A percentile compares a stretch with the other conserved stretches of the same genome.
These are phyloP conservation scores for Pythium utonaiense DNA, from an alignment of 352 stramenopile genomes.

Conservation along the genomic window DNA sequence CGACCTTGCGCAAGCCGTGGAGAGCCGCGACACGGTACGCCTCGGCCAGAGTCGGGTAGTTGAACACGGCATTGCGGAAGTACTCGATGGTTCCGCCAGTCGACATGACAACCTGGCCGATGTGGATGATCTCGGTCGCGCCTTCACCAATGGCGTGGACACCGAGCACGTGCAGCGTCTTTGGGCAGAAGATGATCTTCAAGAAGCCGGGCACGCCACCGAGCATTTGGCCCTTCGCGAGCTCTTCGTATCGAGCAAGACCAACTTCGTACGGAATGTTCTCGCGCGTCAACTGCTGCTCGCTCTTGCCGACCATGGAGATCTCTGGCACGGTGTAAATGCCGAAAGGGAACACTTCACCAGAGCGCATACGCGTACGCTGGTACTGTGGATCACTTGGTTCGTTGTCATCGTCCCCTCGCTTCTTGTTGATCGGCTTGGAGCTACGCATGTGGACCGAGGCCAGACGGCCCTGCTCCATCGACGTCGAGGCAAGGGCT, in stretches of 20 bases:
- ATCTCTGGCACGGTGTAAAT: slow-evolving; percentile 89
- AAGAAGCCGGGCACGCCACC: slow-evolving; percentile 73
- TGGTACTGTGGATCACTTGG: slow-evolving; percentile 61
- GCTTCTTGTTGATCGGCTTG: slow-evolving; percentile 59
- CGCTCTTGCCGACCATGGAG: slow-evolving; percentile 88
- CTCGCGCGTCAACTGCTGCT: slow-evolving; percentile 82
- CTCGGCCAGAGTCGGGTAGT: slow-evolving; percentile 90
- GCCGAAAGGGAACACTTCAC: slow-evolving; percentile 83
- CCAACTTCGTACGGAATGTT: slow-evolving; percentile 74
- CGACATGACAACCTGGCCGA: slow-evolving; percentile 85
- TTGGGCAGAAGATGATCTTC: slow-evolving; percentile 85
- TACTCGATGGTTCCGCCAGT: slow-evolving; percentile 84
- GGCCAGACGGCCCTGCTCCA: slow-evolving; percentile 87
- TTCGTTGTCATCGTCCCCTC: slow-evolving; percentile 33
- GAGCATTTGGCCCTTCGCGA: slow-evolving; percentile 85
- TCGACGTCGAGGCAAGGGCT: slow-evolving; percentile 86
- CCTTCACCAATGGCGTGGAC: slow-evolving; percentile 84
- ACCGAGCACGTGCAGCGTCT: slow-evolving; percentile 66
- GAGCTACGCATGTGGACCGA: slow-evolving; percentile 85
- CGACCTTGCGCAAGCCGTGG: slow-evolving; percentile 73
- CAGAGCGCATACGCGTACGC: slow-evolving; percentile 79
- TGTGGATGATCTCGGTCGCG: slow-evolving; percentile 89
- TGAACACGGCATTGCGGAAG: slow-evolving; percentile 90
- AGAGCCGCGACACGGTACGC: slow-evolving; percentile 79
- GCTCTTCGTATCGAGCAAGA: slow-evolving; percentile 76